Conservation (phyloP, 2,329 filamentous ascomycete genomes). For the Phaeosphaeriaceae sp. region DNA sequence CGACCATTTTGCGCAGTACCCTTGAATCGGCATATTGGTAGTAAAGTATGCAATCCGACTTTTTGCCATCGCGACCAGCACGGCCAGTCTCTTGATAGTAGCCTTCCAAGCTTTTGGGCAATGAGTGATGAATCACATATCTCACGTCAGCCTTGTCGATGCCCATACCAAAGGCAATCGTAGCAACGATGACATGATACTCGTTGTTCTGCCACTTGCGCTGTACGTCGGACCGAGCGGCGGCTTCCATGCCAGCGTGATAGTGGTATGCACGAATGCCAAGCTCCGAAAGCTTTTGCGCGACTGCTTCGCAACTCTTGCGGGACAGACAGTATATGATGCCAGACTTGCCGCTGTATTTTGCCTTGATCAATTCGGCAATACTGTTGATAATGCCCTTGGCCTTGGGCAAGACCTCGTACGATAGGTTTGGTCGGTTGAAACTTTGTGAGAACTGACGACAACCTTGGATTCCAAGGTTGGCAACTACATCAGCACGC, state of each 20-base stretch:
- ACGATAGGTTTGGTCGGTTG: constrained; percentile 93
- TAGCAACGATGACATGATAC: constrained; percentile 91
- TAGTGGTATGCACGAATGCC: constrained; percentile 82
- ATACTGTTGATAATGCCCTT: constrained; percentile 65
- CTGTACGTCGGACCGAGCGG: constrained; percentile 76
- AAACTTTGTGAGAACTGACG: constrained; percentile 90
- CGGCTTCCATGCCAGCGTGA: constrained; percentile 77
- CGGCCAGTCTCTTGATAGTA: constrained; percentile 99
- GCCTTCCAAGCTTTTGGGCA: constrained; percentile 95
- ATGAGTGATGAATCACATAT: constrained; percentile 91
- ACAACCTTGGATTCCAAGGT: constrained; percentile 82
- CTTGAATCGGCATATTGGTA: constrained; percentile 82
- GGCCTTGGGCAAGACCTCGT: constrained; percentile 79
- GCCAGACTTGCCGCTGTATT: constrained; percentile 77
- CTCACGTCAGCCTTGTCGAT: constrained; percentile 97
- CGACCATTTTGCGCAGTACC: constrained; percentile 80
- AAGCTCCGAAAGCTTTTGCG: constrained; percentile 70
- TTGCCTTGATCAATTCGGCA: constrained; percentile 72
- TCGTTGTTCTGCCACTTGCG: constrained; percentile 80
- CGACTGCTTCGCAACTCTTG: constrained; percentile 82
- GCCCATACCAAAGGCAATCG: constrained; percentile 99
- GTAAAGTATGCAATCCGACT: constrained; percentile 88
- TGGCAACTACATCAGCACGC: constrained; percentile 88
- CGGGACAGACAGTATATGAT: constrained; percentile 94
- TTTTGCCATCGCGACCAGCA: constrained; percentile 87